Evolutionary conservation across 192 early-diverging fungal genomes (phyloP), one percentile per base, ranked within the genome.

Genomic region (Umbelopsis isabellina): DNA sequence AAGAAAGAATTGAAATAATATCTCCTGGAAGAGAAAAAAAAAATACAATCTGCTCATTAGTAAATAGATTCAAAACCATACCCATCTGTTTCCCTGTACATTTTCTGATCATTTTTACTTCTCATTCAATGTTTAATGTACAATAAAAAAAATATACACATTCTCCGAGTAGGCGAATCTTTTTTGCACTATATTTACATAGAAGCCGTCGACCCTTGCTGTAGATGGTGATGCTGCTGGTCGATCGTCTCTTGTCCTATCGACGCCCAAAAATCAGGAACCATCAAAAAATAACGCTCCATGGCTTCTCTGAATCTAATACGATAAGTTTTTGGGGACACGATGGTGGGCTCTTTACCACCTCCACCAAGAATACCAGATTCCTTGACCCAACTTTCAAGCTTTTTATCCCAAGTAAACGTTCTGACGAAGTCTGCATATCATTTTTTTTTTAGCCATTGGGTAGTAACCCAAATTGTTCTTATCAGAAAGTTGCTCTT

Each of bases 301-400:
- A 99, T 99, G 16, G 96, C 94, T 46, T 93, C 89, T 27, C 95
- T 84, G 79, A 99, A 99, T 65, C 97, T 88, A 46, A 89, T 90
- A 65, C 94, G 90, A 80, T 99, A 99, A 78, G 94, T 93, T 47
- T 91, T 85, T 13, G 97, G 97, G 13, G 95, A 94, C n/a, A 98
- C 91, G 77, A 99, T 98, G 6, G 97, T 99, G 4, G 97, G 97
- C 45, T 94, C 91, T 61, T 87, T 91, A 23, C 92, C 91, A 15
- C 94, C 93, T 15, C 96, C 95, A 33, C 95, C 95, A 48, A 97
- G 72, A 73, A 95, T 84, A 15, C 91, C 91, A 0, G 94, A 86
- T 73, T 97, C 96, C 79, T 99, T 99, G 27, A 99, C 96, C 95
- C 95, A 97, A 68, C 90, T 94, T 75, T 99, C 97, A 16, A 99